phyloP scores from a whole-genome alignment of 2,329 filamentous ascomycete genomes.

The Chrysoporthe austroafricana region DNA sequence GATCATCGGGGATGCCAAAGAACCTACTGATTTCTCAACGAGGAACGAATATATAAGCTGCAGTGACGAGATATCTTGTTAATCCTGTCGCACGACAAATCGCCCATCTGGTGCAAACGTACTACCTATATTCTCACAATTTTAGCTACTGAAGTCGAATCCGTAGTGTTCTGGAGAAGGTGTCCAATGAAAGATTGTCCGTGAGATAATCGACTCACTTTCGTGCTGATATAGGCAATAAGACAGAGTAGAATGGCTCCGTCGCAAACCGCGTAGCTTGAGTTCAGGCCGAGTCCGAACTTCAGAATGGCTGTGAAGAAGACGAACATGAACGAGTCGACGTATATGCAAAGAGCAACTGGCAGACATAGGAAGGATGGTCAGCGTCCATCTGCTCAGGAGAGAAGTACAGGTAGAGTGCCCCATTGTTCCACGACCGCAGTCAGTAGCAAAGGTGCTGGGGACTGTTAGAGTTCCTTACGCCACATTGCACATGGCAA shows the following conservation, averaged over 20 bases:
- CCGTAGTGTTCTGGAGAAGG: neutral
- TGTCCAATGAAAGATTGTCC: conserved; percentile 26
- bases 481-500: conserved; percentile 49
- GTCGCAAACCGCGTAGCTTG: conserved; percentile 53
- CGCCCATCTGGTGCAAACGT: neutral
- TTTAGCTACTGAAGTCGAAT: neutral
- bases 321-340: conserved; percentile 64
- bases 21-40: conserved; percentile 63
- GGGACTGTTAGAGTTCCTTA: conserved; percentile 35
- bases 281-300: conserved; percentile 60
- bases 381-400: neutral
- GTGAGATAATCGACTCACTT: conserved; percentile 45
- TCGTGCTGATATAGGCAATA: conserved; percentile 65
- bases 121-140: conserved; percentile 13
- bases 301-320: conserved; percentile 60
- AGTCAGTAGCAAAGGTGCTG: neutral
- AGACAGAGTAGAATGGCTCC: conserved; percentile 64
- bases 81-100: too few relatives aligned
- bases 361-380: neutral
- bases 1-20: neutral
- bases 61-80: neutral
- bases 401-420: neutral
- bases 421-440: neutral
- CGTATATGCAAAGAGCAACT: conserved; percentile 41
- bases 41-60: conserved; percentile 67